Base-by-base conservation (phyloP, 2,329 filamentous ascomycete genomes). In the Colletotrichum somersetense region DNA sequence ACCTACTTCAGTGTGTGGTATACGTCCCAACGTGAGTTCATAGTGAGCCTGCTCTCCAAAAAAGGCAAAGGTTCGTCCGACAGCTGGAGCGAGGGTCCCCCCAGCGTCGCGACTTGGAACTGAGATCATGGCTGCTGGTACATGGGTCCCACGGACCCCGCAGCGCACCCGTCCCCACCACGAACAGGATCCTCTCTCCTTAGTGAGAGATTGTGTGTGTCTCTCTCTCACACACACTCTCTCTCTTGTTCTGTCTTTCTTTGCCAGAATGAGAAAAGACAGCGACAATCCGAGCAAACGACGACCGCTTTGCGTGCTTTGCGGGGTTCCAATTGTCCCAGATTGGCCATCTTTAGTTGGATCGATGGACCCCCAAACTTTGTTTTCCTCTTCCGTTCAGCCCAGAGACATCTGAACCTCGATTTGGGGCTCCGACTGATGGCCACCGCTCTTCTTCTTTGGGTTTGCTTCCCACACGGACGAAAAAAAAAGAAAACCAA, bases 111-210 rank as follows among this genome's bases (percentile, higher is more conserved):
- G 46, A 55, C 65, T 59, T 68, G 66, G 53, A 69, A 69, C 59
- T 72, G 69, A 69, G 69, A 65, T 69, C 69, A 72, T 69, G 66
- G 69, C 69, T 58, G 52, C 66, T 44, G 66, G 40, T 64, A 62
- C 66, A 42, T 63, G 10, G 65, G 52, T 65, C 69, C 65, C 38
- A 42, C 50, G 65, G 53, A 44, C 30, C 53, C 38, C 62, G 52
- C 57, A 33, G 33, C 46, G 14, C 57, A 12, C 46, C 42, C 65
- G n/a, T 48, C 44, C 7, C 55, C 42, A 62, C 57, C 20, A 6
- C 11, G 10, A 38, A 56, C 33, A 38, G 33, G 33, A 23, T 23
- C 42, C 44, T n/a, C n/a, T 50, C 30, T 8, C 23, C 44, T 46
- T 7, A 30, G 30, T 30, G 30, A 30, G 30, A 30, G 30, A 30